Conservation (phyloP, 805 yeast species). For the Metschnikowia peoriensis region DNA sequence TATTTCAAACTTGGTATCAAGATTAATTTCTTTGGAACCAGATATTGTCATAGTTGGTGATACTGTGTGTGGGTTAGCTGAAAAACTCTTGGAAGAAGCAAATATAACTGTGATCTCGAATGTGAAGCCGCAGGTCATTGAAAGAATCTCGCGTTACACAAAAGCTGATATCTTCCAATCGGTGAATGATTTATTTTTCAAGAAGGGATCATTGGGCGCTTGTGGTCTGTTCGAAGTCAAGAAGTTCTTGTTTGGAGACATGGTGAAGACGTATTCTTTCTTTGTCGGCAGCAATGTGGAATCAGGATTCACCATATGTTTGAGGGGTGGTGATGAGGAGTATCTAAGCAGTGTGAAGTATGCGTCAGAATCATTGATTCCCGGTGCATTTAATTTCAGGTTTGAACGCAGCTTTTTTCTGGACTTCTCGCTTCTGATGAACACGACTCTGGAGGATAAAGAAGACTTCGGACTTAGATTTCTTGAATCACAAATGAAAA, state of each 20-base stretch:
- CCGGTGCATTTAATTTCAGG: conserved; percentile 72
- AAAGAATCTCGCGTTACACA: conserved; percentile 73
- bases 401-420: conserved; percentile 52
- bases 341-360: conserved; percentile 66
- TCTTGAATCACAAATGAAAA: conserved; percentile 5
- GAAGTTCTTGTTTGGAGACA: conserved; percentile 55
- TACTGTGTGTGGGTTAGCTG: conserved; percentile 78
- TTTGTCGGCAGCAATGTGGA: conserved; percentile 72
- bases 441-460: background rate
- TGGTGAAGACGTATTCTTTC: conserved; percentile 70
- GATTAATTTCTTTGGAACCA: conserved; percentile 76
- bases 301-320: conserved; percentile 78
- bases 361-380: conserved; percentile 76
- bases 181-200: conserved; percentile 76
- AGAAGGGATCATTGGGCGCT: conserved; percentile 58
- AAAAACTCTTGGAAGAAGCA: conserved; percentile 65
- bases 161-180: conserved; percentile 84
- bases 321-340: conserved; percentile 76
- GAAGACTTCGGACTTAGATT: conserved; percentile 3
- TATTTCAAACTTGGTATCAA: conserved; percentile 72
- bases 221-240: conserved; percentile 73
- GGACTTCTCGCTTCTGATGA: conserved; percentile 12
- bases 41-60: conserved; percentile 76
- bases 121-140: conserved; percentile 78
- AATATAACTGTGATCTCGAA: conserved; percentile 80